Percentiles rank a stretch among this genome's conserved stretches.
Evolutionary conservation across 163 green algal genomes (phyloP).

Genomic region (Chloromonas sp.): DNA sequence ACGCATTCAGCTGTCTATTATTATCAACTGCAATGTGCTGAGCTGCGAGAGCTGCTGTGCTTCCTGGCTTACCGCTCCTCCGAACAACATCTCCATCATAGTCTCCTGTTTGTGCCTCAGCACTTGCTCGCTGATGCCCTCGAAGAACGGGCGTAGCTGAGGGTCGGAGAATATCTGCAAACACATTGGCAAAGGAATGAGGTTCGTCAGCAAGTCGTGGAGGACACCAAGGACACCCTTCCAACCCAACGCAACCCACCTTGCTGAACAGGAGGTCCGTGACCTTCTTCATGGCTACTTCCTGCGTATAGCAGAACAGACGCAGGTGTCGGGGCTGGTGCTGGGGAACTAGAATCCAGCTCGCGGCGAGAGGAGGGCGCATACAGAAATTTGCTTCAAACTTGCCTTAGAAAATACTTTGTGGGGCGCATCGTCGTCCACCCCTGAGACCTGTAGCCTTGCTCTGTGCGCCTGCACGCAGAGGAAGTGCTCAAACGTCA

Average conservation of each 20-base stretch:
- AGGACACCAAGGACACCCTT: not conserved
- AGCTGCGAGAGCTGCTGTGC: not conserved
- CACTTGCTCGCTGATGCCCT: conserved; percentile 2
- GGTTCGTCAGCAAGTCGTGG: not conserved
- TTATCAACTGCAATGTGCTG: too few relatives aligned
- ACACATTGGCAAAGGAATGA: not conserved
- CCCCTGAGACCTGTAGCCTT: not conserved
- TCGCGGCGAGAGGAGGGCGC: too few relatives aligned
- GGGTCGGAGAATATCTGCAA: conserved; percentile 11
- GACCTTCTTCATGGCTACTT: conserved; percentile 21
- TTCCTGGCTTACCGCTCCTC: conserved; percentile 8
- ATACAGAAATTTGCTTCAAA: too few relatives aligned
- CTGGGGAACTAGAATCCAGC: too few relatives aligned
- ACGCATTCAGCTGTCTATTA: too few relatives aligned
- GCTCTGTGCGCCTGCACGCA: not conserved
- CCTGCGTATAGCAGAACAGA: not conserved
- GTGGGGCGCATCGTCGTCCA: conserved; percentile 5
- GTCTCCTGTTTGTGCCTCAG: conserved; percentile 16
- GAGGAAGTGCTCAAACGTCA: not conserved
- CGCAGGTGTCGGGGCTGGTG: not conserved
- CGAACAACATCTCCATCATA: conserved; percentile 19
- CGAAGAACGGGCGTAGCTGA: conserved; percentile 11
- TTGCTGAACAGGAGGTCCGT: conserved; percentile 15
- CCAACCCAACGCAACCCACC: not conserved
- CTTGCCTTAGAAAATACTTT: conserved; percentile 15